phyloP scores from a whole-genome alignment of 805 yeast species.

The Peterozyma xylosa region DNA sequence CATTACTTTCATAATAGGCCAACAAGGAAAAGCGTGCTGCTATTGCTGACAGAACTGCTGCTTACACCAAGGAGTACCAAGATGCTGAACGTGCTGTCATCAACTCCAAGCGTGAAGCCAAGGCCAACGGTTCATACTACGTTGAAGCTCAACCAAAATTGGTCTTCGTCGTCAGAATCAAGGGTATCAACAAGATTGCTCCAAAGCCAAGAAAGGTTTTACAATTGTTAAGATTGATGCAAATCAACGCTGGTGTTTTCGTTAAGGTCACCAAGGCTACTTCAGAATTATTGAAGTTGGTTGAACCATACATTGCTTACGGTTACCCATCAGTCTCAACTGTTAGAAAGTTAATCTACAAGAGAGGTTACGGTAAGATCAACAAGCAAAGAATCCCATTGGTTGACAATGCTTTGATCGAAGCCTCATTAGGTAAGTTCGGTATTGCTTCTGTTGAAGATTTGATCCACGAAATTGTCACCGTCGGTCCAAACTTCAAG shows the following conservation, averaged over 20 bases:
- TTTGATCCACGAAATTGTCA: constrained; percentile 91
- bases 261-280: constrained; percentile 96
- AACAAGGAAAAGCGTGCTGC: constrained; percentile 39
- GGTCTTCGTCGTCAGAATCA: constrained; percentile 95
- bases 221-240: constrained; percentile 88
- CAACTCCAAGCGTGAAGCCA: constrained; percentile 87
- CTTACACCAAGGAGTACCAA: constrained; percentile 91
- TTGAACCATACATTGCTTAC: constrained; percentile 95
- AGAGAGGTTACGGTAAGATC: constrained; percentile 97
- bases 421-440: constrained; percentile 83
- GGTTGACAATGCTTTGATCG: constrained; percentile 82
- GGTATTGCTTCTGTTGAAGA: constrained; percentile 90
- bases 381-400: constrained; percentile 93
- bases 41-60: constrained; percentile 85
- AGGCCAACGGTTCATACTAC: constrained; percentile 90
- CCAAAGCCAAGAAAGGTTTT: constrained; percentile 99
- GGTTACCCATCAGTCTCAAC: constrained; percentile 95
- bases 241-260: constrained; percentile 92
- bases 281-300: constrained; percentile 82
- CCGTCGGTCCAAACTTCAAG: constrained; percentile 98
- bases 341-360: constrained; percentile 88
- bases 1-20: constrained; percentile 20
- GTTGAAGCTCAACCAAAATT: constrained; percentile 92
- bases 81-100: constrained; percentile 85
- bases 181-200: constrained; percentile 98